Base-by-base conservation (phyloP, 2,329 filamentous ascomycete species). In the Colletotrichum filicis region DNA sequence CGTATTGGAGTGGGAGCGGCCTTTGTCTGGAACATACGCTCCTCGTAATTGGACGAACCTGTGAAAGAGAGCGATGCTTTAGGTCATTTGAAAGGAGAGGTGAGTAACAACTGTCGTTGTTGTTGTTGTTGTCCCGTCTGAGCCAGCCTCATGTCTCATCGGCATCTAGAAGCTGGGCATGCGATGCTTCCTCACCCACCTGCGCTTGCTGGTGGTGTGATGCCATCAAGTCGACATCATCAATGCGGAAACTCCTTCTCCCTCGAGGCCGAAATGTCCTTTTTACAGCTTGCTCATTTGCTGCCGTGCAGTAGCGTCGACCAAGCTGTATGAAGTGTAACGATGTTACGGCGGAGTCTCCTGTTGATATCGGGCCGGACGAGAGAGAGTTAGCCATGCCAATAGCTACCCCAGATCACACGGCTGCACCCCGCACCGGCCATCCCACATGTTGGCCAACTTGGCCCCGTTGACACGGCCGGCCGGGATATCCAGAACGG, bases 311-410 rank as follows among this genome's bases (percentile, higher is more conserved):
- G 67, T 66, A 58, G 66, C 32, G 61, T 71, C 56, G 14, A 49
- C 14, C 55, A 71, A 55, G 8, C 30, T 61, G 35, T 65, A 49
- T 60, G 56, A 56, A 66, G 60, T 46, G 49, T 56, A 28, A 73
- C 66, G 56, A 66, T 62, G 71, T 30, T 28, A 73, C 8, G 66
- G 67, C 71, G 71, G 71, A 73, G 71, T 73, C 71, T 73, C 66
- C 71, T 73, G 71, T 73, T 71, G 61, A 73, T 66, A 71, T 73
- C 66, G 71, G 71, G 35, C 71, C 71, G 71, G 66, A 61, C 53
- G 49, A 71, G 26, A 32, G 22, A 32, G 22, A 37, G 37, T 53
- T 60, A 66, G 28, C 37, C 42, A 65, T 66, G 49, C 71, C 55
- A 73, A 65, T 35, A 70, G 61, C 56, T 71, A 71, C 71, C 70